Conservation (phyloP, 2,329 filamentous ascomycete species). For the Aspergillus sp. region DNA sequence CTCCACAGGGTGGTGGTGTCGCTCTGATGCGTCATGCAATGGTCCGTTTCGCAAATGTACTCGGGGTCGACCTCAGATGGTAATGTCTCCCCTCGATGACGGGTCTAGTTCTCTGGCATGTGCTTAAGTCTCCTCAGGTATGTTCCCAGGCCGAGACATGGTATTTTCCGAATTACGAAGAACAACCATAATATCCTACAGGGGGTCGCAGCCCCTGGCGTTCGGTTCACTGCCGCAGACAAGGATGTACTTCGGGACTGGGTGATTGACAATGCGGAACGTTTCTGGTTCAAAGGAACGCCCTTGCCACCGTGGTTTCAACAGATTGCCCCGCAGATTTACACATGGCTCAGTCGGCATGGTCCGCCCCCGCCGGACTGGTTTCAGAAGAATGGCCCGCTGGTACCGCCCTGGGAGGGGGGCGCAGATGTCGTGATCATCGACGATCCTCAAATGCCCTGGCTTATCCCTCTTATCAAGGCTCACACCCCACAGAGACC, state of each 20-base stretch:
- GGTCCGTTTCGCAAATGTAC: conserved; percentile 63
- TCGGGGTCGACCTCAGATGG: conserved; percentile 69
- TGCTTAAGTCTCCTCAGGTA: conserved; percentile 40
- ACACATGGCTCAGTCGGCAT: conserved; percentile 39
- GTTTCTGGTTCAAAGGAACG: conserved; percentile 45
- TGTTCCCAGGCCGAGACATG: conserved; percentile 72
- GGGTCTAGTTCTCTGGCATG: not conserved
- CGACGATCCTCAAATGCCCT: conserved; percentile 78
- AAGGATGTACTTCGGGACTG: conserved; percentile 63
- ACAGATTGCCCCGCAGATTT: conserved; percentile 62
- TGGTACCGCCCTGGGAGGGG: conserved; percentile 61
- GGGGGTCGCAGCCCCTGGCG: conserved; percentile 64
- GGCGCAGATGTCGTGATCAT: conserved; percentile 74
- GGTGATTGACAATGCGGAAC: conserved; percentile 67
- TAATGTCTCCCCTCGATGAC: conserved; percentile 43
- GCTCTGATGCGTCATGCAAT: conserved; percentile 74
- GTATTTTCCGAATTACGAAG: conserved; percentile 76
- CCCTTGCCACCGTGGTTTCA: conserved; percentile 54
- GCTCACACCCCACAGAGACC: conserved; percentile 65
- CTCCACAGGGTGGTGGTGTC: conserved; percentile 72
- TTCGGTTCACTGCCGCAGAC: conserved; percentile 61
- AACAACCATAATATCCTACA: conserved; percentile 83
- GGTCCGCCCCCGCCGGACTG: conserved; percentile 40
- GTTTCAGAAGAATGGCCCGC: conserved; percentile 64
- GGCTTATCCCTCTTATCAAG: conserved; percentile 70